Evolutionary conservation across 2,329 filamentous ascomycete species (phyloP).

Genomic region (Hymenoscyphus fraxineus): DNA sequence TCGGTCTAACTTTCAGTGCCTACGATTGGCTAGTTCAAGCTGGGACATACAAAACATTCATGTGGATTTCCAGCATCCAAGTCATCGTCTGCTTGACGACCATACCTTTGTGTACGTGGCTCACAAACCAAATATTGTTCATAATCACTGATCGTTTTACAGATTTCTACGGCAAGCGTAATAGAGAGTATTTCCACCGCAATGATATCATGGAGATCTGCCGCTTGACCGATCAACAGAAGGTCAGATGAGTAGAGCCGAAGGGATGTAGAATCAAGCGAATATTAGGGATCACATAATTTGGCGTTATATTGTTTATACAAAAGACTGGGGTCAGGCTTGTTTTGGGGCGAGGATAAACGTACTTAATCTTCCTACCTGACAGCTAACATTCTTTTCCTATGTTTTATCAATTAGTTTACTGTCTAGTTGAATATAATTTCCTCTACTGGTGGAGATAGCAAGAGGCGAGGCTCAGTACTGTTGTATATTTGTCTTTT

Average conservation of each 20-base stretch:
- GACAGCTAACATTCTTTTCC: no score
- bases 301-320: background rate
- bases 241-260: background rate
- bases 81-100: slow-evolving; percentile 70
- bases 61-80: slow-evolving; percentile 71
- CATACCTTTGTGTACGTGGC: slow-evolving; percentile 69
- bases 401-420: no score
- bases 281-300: background rate
- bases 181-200: slow-evolving; percentile 70
- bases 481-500: no score
- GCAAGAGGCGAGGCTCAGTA: no score
- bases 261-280: background rate
- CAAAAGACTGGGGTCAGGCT: no score
- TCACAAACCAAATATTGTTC: background rate
- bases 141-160: background rate
- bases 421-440: no score
- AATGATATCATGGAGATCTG: slow-evolving; percentile 58
- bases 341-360: no score
- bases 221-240: slow-evolving; percentile 1
- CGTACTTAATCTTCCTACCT: no score
- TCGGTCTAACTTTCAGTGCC: slow-evolving; percentile 76
- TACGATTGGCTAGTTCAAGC: slow-evolving; percentile 75
- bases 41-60: slow-evolving; percentile 61
- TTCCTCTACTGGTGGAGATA: no score
- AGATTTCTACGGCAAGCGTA: slow-evolving; percentile 78